These are phyloP conservation scores for Raddia guianensis DNA, from an alignment of 176 grass and related monocot species.

Conservation along the genomic window DNA sequence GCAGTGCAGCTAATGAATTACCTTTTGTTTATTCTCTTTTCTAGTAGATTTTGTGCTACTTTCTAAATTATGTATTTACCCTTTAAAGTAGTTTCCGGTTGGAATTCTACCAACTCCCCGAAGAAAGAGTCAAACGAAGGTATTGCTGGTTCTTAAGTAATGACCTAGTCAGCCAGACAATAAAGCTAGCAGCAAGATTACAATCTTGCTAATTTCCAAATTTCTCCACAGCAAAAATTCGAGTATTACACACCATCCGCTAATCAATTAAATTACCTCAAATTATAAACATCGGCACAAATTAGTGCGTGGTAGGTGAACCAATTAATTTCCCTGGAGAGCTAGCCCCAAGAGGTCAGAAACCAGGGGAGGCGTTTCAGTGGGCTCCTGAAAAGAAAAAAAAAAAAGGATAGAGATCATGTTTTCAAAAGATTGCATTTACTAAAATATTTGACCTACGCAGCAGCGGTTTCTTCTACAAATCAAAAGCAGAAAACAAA, in stretches of 20 bases:
- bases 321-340: slow-evolving; percentile 13
- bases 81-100: neutral
- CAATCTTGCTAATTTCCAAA: slow-evolving; percentile 4
- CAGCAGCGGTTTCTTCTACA: neutral
- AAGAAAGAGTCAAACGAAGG: slow-evolving; percentile 18
- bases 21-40: neutral
- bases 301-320: slow-evolving; percentile 27
- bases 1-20: neutral
- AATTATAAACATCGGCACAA: slow-evolving; percentile 29
- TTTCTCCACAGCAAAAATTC: neutral
- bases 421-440: neutral
- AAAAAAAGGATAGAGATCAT: too few relatives aligned
- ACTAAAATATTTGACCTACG: neutral
- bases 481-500: neutral
- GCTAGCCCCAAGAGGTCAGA: slow-evolving; percentile 15
- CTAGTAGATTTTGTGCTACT: neutral
- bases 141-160: neutral
- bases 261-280: neutral
- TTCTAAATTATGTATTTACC: neutral
- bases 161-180: slow-evolving; percentile 31
- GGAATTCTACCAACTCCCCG: neutral
- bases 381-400: neutral
- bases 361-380: slow-evolving; percentile 41
- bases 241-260: neutral
- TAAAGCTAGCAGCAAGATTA: neutral